A percentile compares a stretch with the other conserved stretches of the same genome.
Conservation (phyloP, 1,284 basidiomycete species). For the Xerocomus minutiporus region DNA sequence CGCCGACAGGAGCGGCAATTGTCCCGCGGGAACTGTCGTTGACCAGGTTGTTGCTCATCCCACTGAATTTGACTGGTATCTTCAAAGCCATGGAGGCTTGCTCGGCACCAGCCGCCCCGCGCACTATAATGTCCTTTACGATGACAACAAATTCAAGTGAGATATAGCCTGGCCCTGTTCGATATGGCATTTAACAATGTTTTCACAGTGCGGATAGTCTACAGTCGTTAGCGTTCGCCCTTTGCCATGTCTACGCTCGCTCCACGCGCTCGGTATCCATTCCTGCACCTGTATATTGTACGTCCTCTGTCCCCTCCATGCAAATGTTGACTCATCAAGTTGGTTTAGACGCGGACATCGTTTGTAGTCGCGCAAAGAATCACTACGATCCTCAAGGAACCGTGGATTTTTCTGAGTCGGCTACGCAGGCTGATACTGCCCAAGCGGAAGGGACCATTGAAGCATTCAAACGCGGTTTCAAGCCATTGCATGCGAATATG, state of each 20-base stretch:
- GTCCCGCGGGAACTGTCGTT: constrained; percentile 70
- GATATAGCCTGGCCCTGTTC: constrained; percentile 10
- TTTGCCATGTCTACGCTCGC: constrained; percentile 79
- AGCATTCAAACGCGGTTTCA: constrained; percentile 52
- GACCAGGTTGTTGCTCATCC: constrained; percentile 69
- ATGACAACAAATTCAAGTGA: constrained; percentile 54
- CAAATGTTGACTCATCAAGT: constrained; percentile 1
- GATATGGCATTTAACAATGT: constrained; percentile 3
- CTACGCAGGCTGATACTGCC: constrained; percentile 39
- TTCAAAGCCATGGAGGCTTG: constrained; percentile 70
- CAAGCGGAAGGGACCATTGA: constrained; percentile 46
- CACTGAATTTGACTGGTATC: constrained; percentile 76
- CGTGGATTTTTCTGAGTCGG: constrained; percentile 52
- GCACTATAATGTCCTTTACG: constrained; percentile 64
- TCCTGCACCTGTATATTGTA: constrained; percentile 80
- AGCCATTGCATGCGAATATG: constrained; percentile 49
- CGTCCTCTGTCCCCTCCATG: constrained; percentile 24
- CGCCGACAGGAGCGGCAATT: constrained; percentile 66
- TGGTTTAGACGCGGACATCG: constrained; percentile 70
- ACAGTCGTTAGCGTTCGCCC: constrained; percentile 67
- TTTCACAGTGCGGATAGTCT: constrained; percentile 54
- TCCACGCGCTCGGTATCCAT: constrained; percentile 81
- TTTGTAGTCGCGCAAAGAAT: constrained; percentile 75
- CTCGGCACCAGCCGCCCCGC: constrained; percentile 62
- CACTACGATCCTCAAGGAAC: constrained; percentile 66